phyloP scores from a whole-genome alignment of 1,139 yeast genomes.

The Taphrina communis region DNA sequence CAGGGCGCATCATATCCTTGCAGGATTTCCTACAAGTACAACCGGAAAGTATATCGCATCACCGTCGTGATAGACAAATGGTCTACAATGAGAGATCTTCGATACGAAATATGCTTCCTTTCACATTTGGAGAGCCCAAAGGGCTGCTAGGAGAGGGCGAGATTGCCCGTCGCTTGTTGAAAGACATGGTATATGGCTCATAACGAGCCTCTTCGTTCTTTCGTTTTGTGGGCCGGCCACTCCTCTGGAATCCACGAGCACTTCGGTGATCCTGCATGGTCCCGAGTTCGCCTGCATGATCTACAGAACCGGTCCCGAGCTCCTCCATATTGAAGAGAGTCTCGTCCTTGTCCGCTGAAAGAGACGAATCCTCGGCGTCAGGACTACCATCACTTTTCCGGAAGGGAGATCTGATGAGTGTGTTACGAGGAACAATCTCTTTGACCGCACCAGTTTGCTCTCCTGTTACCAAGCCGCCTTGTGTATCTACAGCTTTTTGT shows the following conservation, averaged over 20 bases:
- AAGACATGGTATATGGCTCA: slow-evolving; percentile 17
- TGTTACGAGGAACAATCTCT: not conserved
- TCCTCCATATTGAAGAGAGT: slow-evolving; percentile 27
- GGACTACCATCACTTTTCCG: not conserved
- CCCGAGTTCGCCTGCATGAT: not conserved
- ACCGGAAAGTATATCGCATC: too few species aligned
- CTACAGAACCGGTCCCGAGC: not conserved
- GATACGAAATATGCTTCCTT: slow-evolving; percentile 29
- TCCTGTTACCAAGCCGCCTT: not conserved
- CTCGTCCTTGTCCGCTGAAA: slow-evolving; percentile 1
- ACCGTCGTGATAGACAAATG: too few species aligned
- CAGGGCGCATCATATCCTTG: too few species aligned
- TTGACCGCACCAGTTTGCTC: not conserved
- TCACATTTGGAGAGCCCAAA: slow-evolving; percentile 26
- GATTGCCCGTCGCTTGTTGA: slow-evolving; percentile 32
- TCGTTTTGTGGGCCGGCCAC: slow-evolving; percentile 13
- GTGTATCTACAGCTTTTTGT: slow-evolving; percentile 4
- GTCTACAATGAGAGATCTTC: slow-evolving; percentile 27
- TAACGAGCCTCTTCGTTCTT: slow-evolving; percentile 24
- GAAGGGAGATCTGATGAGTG: slow-evolving; percentile 1
- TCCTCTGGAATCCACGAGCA: not conserved
- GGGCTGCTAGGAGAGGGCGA: slow-evolving; percentile 38
- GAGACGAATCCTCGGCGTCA: not conserved
- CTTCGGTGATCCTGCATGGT: not conserved
- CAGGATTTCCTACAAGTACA: too few species aligned